Evolutionary conservation across 805 yeast species (phyloP).

Genomic region (Metschnikowia lunata): DNA sequence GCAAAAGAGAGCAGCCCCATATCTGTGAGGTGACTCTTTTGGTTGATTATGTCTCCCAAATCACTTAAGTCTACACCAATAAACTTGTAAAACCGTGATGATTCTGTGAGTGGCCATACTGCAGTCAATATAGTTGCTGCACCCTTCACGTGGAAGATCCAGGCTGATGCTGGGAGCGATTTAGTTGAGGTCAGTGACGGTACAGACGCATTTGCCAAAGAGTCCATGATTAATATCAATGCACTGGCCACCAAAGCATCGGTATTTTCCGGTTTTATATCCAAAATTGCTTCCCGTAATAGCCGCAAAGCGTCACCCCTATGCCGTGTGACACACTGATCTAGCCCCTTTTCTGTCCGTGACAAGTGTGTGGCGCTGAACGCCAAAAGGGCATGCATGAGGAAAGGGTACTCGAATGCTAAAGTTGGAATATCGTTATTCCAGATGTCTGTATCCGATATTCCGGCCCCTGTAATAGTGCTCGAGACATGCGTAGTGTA

Average conservation of each 20-base stretch:
- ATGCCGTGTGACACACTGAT: slow-evolving; percentile 78
- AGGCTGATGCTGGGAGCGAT: slow-evolving; percentile 85
- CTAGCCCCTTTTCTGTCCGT: slow-evolving; percentile 68
- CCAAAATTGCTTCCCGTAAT: slow-evolving; percentile 78
- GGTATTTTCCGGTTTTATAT: slow-evolving; percentile 78
- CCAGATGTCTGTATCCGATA: slow-evolving; percentile 84
- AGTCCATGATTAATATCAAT: slow-evolving; percentile 83
- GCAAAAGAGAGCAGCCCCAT: slow-evolving; percentile 36
- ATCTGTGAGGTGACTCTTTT: slow-evolving; percentile 25
- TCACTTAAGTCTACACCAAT: slow-evolving; percentile 89
- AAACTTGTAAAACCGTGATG: slow-evolving; percentile 41
- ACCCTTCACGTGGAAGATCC: slow-evolving; percentile 96
- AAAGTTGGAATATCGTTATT: slow-evolving; percentile 79
- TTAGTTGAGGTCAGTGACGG: slow-evolving; percentile 46
- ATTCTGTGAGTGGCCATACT: slow-evolving; percentile 78
- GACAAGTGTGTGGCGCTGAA: slow-evolving; percentile 90
- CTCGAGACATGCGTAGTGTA: slow-evolving; percentile 80
- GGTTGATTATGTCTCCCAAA: slow-evolving; percentile 65
- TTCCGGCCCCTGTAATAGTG: slow-evolving; percentile 87
- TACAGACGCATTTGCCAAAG: slow-evolving; percentile 81
- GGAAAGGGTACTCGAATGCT: slow-evolving; percentile 82
- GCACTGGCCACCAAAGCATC: slow-evolving; percentile 95
- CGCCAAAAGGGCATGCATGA: slow-evolving; percentile 89
- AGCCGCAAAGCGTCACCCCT: slow-evolving; percentile 81
- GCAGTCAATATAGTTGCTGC: slow-evolving; percentile 94